Conservation (phyloP, 2,329 filamentous ascomycete species). For the Westerdykella aurantiaca region DNA sequence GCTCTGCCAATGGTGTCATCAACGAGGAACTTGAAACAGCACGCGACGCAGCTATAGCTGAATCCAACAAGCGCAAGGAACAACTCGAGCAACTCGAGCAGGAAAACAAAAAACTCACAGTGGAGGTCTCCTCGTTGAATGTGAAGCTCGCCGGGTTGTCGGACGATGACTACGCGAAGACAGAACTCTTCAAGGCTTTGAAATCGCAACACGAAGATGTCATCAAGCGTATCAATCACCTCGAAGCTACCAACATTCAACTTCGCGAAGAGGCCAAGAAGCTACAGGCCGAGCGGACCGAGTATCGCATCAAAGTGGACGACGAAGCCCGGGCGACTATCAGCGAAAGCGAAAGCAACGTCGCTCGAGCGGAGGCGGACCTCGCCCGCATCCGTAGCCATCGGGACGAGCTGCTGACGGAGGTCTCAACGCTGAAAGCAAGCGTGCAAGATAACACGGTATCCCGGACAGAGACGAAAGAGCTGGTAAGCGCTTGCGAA, state of each 20-base stretch:
- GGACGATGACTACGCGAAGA: constrained; percentile 90
- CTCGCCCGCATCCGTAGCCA: constrained; percentile 76
- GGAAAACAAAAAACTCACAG: constrained; percentile 68
- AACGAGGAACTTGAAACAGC: constrained; percentile 66
- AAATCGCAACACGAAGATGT: constrained; percentile 88
- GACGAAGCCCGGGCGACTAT: constrained; percentile 68
- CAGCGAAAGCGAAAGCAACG: constrained; percentile 73
- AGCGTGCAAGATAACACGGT: constrained; percentile 69
- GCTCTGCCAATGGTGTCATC: constrained; percentile 52
- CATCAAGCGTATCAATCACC: constrained; percentile 82
- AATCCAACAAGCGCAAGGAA: constrained; percentile 76
- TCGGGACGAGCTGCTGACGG: constrained; percentile 79
- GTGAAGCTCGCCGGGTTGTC: constrained; percentile 64
- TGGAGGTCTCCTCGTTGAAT: constrained; percentile 72
- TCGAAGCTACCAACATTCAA: constrained; percentile 83
- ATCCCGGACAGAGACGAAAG: constrained; percentile 68
- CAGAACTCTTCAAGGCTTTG: constrained; percentile 87
- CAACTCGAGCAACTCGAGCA: constrained; percentile 74
- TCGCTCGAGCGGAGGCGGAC: constrained; percentile 76
- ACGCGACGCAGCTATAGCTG: constrained; percentile 70
- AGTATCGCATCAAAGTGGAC: constrained; percentile 75
- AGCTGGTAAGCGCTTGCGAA: constrained; percentile 72
- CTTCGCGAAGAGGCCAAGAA: constrained; percentile 80
- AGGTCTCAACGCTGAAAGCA: constrained; percentile 72
- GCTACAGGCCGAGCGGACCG: constrained; percentile 74